Evolutionary conservation across 768 basidiomycete genomes (phyloP).

Genomic region (Austroboletus festivus): DNA sequence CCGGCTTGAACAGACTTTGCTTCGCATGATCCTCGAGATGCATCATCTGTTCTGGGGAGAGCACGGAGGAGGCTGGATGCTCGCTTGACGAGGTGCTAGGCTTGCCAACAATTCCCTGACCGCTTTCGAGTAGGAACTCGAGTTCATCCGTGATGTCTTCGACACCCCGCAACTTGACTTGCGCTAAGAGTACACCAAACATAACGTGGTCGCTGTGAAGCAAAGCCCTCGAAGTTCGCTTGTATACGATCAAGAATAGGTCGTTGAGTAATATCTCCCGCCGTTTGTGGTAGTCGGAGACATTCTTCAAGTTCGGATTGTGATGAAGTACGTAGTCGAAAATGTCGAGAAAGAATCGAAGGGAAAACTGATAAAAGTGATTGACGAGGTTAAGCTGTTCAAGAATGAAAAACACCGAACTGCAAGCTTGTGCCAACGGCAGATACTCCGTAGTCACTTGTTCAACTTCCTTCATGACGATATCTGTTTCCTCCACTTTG

Average conservation of each 20-base stretch:
- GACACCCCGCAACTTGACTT: conserved; percentile 77
- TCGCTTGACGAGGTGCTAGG: conserved; percentile 34
- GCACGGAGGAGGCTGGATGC: conserved; percentile 40
- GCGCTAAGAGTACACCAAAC: conserved; percentile 85
- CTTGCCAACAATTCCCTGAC: conserved; percentile 54
- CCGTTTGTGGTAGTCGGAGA: conserved; percentile 69
- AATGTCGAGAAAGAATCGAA: conserved; percentile 97
- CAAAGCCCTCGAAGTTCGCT: conserved; percentile 84
- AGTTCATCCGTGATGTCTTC: conserved; percentile 83
- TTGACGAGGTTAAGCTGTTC: conserved; percentile 92
- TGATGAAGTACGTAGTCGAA: conserved; percentile 93
- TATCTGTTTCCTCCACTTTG: conserved; percentile 95
- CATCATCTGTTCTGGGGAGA: conserved; percentile 65
- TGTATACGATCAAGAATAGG: conserved; percentile 85
- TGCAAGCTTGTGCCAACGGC: conserved; percentile 93
- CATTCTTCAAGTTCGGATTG: conserved; percentile 83
- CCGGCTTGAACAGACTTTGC: conserved; percentile 73
- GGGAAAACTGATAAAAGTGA: conserved; percentile 98
- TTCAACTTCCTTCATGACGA: conserved; percentile 95
- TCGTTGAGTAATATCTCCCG: conserved; percentile 81
- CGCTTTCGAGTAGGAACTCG: conserved; percentile 89
- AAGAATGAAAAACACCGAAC: conserved; percentile 93
- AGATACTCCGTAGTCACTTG: conserved; percentile 93
- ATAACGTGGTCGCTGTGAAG: conserved; percentile 89
- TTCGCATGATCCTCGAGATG: conserved; percentile 71